Conservation (phyloP, 1,284 basidiomycete species). For the Malassezia yamatoensis region DNA sequence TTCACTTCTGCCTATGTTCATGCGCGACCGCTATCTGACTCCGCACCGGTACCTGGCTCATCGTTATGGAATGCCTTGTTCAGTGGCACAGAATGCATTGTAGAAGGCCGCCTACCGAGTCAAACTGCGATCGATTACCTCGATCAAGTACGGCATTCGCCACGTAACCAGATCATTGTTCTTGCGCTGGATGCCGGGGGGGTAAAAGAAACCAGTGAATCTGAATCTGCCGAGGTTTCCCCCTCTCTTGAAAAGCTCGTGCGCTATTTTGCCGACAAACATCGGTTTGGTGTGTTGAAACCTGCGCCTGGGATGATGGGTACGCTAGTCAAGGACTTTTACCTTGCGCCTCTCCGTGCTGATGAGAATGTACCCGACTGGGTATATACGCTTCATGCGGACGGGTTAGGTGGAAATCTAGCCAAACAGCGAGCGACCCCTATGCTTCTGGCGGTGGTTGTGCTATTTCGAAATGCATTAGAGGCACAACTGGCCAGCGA, state of each 20-base stretch:
- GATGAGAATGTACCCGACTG: constrained; percentile 35
- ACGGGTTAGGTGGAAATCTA: constrained; percentile 18
- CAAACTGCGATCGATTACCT: constrained; percentile 37
- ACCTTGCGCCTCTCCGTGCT: constrained; percentile 32
- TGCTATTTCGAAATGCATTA: constrained; percentile 12
- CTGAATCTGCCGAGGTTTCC: constrained; percentile 19
- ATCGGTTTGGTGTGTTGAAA: constrained; percentile 36
- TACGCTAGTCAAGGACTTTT: constrained; percentile 44
- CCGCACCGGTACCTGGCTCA: constrained; percentile 13
- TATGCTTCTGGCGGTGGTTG: constrained; percentile 12
- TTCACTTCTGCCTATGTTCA: constrained; percentile 33
- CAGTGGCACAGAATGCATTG: constrained; percentile 22
- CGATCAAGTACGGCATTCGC: constrained; percentile 29
- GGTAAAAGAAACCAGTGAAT: constrained; percentile 6
- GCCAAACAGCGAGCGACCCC: constrained; percentile 4
- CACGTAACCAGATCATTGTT: constrained; percentile 33
- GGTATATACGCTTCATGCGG: constrained; percentile 29
- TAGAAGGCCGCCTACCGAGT: constrained; percentile 41
- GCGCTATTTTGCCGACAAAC: constrained; percentile 21
- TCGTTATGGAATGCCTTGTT: constrained; percentile 26
- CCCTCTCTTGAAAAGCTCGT: constrained; percentile 22
- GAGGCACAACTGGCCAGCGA: neutral
- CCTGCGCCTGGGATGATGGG: constrained; percentile 20
- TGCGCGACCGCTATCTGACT: constrained; percentile 34
- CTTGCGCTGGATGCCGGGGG: constrained; percentile 28